A percentile compares a stretch with the other conserved stretches of the same genome.
These are phyloP conservation scores for Penicillium sp. DNA, from an alignment of 2,329 filamentous ascomycete species.

Conservation along the genomic window DNA sequence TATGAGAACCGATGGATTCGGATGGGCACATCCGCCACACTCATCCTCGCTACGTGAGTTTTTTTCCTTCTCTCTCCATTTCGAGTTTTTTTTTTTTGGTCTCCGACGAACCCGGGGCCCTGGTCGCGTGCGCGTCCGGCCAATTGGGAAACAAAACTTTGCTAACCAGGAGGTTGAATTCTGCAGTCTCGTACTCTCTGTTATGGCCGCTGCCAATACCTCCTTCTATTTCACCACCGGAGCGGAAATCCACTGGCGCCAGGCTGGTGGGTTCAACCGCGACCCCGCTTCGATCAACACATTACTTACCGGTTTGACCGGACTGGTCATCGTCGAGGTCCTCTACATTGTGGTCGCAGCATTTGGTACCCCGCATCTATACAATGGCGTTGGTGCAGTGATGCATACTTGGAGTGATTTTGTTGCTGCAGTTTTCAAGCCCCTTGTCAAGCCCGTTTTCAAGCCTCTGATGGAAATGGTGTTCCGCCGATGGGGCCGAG, in stretches of 20 bases:
- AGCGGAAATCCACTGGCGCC: slow-evolving; percentile 43
- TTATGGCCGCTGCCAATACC: slow-evolving; percentile 38
- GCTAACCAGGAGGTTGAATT: slow-evolving; percentile 2
- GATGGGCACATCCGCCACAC: slow-evolving; percentile 3
- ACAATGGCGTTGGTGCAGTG: slow-evolving; percentile 31
- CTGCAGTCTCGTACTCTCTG: slow-evolving; percentile 34
- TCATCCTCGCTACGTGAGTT: slow-evolving; percentile 15
- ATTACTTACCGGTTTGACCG: slow-evolving; percentile 36
- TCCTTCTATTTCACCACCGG: slow-evolving; percentile 41
- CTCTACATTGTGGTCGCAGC: slow-evolving; percentile 31
- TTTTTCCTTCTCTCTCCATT: background rate
- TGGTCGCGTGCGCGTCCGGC: slow-evolving; percentile 1
- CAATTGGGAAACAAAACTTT: background rate
- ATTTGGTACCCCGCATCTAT: slow-evolving; percentile 29
- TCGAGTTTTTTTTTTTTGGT: background rate
- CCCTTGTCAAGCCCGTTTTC: background rate
- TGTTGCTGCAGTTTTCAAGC: background rate
- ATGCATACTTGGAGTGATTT: slow-evolving; percentile 20
- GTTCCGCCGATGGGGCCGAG: slow-evolving; percentile 1
- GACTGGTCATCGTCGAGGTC: slow-evolving; percentile 36
- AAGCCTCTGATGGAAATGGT: background rate
- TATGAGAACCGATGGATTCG: slow-evolving; percentile 9
- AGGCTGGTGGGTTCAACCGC: slow-evolving; percentile 36
- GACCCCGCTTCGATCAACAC: slow-evolving; percentile 40
- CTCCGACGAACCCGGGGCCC: background rate